Base-by-base conservation (phyloP, 805 yeast species). In the Pichia nanzhaoensis region DNA sequence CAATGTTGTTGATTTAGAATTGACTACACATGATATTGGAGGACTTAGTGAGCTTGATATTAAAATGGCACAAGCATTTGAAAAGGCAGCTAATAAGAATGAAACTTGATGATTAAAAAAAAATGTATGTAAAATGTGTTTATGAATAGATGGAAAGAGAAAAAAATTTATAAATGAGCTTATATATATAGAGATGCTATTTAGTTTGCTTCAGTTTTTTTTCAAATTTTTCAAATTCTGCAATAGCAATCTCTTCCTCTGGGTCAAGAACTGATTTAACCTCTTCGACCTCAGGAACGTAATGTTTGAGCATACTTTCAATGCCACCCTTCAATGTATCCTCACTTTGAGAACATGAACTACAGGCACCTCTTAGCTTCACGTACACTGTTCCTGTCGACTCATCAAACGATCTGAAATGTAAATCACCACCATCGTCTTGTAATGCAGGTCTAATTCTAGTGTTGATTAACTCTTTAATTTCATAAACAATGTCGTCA, bases 141-240 rank as follows among this genome's bases (percentile, higher is more conserved):
- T 10, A 24, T 24, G 28, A 19, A 35, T 13, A 22, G 20, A n/a
- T n/a, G n/a, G n/a, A n/a, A n/a, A n/a, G n/a, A n/a, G n/a, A 17
- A 35, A 14, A 17, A 14, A 13, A 35, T 20, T 19, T 31, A 13
- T 31, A 21, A 18, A 21, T 37, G 37, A 13, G 14, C 31, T 20
- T 24, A 16, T 7, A 27, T 32, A 33, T 17, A 41, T 20, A 41
- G 37, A 33, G 28, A 10, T 24, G 10, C 28, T 24, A 24, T 10
- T 24, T 24, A 10, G 28, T 12, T 19, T 20, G 40, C 48, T 70
- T 65, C 48, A 80, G 65, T 50, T 69, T 73, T 53, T 75, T 71
- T 61, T 89, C 97, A 43, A 89, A 73, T 64, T 86, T 85, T 57
- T 86, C 91, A 63, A 51, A 88, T 64, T 89, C 95, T 51, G 78